Percentiles rank a stretch among this genome's conserved stretches.
Evolutionary conservation across 345 rosid genomes (phyloP).

Genomic region (Salix exigua): DNA sequence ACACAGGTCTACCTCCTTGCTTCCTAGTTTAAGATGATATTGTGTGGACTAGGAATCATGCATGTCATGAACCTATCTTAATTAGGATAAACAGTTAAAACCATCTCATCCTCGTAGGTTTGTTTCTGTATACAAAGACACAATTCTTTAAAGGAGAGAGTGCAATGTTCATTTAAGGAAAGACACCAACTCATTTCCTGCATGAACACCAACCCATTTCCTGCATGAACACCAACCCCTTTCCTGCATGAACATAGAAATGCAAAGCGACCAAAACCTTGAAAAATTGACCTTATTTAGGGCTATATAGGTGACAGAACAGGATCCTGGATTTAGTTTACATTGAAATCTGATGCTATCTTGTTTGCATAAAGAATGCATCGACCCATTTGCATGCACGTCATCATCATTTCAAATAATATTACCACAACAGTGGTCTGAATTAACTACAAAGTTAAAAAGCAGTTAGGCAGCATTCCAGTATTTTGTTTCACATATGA

Average conservation of each 20-base stretch:
- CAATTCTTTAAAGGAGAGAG: neutral
- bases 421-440: too few relatives aligned
- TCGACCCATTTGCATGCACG: neutral
- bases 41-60: neutral
- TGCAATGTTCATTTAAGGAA: neutral
- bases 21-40: neutral
- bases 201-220: neutral
- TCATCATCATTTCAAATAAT: too few relatives aligned
- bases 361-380: too few relatives aligned
- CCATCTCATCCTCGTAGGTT: neutral
- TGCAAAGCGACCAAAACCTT: neutral
- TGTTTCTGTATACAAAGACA: neutral
- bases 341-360: too few relatives aligned
- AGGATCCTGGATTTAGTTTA: neutral
- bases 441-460: too few relatives aligned
- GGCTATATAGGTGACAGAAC: neutral
- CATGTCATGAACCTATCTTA: neutral
- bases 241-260: neutral
- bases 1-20: neutral
- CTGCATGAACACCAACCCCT: neutral
- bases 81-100: neutral
- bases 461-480: too few relatives aligned
- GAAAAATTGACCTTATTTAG: neutral
- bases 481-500: too few relatives aligned
- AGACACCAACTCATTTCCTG: neutral